Base-by-base conservation (phyloP, 2,329 filamentous ascomycete species). In the Tolypocladium inflatum region DNA sequence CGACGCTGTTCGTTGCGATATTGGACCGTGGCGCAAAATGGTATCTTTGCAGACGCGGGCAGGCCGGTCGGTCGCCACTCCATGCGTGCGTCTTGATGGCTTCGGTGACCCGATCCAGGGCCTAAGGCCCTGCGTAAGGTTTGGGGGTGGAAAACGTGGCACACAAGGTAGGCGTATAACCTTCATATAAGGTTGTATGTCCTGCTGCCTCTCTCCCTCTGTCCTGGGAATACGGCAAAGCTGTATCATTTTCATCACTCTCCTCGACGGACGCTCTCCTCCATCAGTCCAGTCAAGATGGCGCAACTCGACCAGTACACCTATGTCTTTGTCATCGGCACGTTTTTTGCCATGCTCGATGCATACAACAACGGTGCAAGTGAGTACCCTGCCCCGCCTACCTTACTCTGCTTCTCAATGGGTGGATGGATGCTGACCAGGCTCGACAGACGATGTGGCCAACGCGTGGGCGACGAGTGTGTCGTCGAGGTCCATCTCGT, bases 341-440 rank as follows among this genome's bases (percentile, higher is more conserved):
- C 86, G 33, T 75, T 86, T 66, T 90, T 90, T 79, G 87, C 87
- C 75, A 73, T 90, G 71, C 83, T 90, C 54, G 87, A 90, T 74
- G 87, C 87, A 61, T 90, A 79, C 80, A 90, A 90, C 80, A 90
- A 89, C 71, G 87, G 87, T 71, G 87, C 87, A 66, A 90, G 86
- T 89, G 75, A 74, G 85, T 82, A 10, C 23, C 26, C 45, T 30
- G 23, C 23, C 15, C 5, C 19, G 23, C 45, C 26, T 15, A 2
- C 30, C 33, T 30, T 17, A 4, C 33, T 11, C 37, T 19, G 4
- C 30, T 13, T 3, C n/a, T 56, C 54, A 23, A 45, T 43, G 21
- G 10, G 52, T 30, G 13, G 30, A 37, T 26, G 43, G 23, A 30
- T 41, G 58, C 59, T 66, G 23, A 64, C 60, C 33, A 23, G 55